Evolutionary conservation across 2,329 filamentous ascomycete genomes (phyloP), one percentile per base, ranked within the genome.

Genomic region (Teratosphaeria pseudoeucalypti): DNA sequence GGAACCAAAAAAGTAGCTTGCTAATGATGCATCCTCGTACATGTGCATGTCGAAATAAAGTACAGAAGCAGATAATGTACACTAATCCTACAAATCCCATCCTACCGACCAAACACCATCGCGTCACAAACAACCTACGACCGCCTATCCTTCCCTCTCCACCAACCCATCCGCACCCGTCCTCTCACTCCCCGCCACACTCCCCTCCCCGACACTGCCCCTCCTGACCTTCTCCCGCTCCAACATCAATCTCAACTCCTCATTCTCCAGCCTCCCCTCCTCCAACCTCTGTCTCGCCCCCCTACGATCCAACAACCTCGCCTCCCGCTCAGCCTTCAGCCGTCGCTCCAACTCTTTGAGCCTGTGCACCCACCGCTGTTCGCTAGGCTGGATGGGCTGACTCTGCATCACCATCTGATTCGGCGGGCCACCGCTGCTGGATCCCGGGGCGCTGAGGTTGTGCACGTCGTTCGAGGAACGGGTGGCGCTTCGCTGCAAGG

Each of bases 261-360:
- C 82, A 69, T 90, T 90, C 76, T 91, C 87, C 58, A 81, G 78
- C 70, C 86, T 82, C n/a, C 87, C 81, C 62, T 91, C 88, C 60
- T 90, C 86, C 0, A 96, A 76, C 57, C 92, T 79, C 76, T 91
- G 88, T 58, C 89, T 79, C 32, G 92, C 92, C 27, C 90, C 91
- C 55, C 83, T 87, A 3, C 94, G 84, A 75, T 99, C 94, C 60
- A 95, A 78, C 57, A 95, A 78, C 53, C 94, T 79, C 1, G 86
- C 91, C 74, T 97, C 94, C 14, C 94, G 79, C 76, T 99, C 94
- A 54, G 89, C 86, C 73, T 96, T 95, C 19, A 99, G 79, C 66
- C 95, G 85, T 65, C 87, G 82, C 78, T 99, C 94, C 66, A 97
- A 78, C 71, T 97, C 92, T 60, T 90, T 85, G 37, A 97, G 79